These are phyloP conservation scores for Lodderomyces margitis DNA, from an alignment of 1,139 yeast species.

Conservation along the genomic window DNA sequence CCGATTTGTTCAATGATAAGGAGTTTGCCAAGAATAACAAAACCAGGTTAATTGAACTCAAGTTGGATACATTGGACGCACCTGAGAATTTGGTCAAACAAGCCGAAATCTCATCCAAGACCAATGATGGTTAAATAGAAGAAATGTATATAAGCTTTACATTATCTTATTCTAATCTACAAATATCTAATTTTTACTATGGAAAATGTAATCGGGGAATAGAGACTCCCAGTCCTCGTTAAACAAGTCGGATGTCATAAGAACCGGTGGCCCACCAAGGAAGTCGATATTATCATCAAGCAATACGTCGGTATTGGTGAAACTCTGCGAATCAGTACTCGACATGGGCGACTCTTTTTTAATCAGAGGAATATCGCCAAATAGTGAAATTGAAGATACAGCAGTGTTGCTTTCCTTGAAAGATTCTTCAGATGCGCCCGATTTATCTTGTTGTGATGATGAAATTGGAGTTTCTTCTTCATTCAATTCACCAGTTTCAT, in stretches of 20 bases:
- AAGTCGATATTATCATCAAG: constrained; percentile 35
- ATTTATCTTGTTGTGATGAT: no score
- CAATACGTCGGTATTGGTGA: constrained; percentile 20
- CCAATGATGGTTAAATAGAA: constrained; percentile 6
- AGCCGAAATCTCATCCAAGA: constrained; percentile 52
- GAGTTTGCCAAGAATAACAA: constrained; percentile 28
- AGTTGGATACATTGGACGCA: constrained; percentile 38
- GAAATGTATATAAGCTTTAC: neutral
- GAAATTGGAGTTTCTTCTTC: constrained; percentile 2
- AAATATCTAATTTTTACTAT: constrained; percentile 16
- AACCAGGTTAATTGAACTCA: constrained; percentile 35
- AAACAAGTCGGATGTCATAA: constrained; percentile 51
- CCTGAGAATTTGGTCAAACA: constrained; percentile 33
- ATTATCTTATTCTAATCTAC: neutral
- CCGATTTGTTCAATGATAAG: constrained; percentile 25
- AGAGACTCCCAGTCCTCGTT: constrained; percentile 52
- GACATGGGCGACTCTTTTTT: constrained; percentile 9
- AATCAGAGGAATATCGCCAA: constrained; percentile 1
- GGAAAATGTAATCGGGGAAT: constrained; percentile 40
- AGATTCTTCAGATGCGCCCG: no score
- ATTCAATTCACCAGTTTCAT: constrained; percentile 15
- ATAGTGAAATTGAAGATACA: neutral
- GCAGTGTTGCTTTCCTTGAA: no score
- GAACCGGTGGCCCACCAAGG: constrained; percentile 53
- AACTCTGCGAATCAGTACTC: constrained; percentile 11